A percentile compares a stretch with the other conserved stretches of the same genome.
Conservation (phyloP, 345 rosid genomes). For the Salix koriyanagi region DNA sequence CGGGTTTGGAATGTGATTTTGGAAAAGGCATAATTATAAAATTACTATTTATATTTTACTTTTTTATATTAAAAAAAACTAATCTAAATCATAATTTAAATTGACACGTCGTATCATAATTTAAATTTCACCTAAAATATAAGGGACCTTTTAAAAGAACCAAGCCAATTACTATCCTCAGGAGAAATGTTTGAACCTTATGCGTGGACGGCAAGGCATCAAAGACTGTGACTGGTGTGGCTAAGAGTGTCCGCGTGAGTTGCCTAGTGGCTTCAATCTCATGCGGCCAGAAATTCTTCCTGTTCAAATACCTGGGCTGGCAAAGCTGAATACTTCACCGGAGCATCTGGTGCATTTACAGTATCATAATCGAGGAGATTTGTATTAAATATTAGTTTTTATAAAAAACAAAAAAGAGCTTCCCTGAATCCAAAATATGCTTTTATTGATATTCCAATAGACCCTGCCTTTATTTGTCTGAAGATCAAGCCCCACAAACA, state of each 20-base stretch:
- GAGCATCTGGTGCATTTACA: constrained; percentile 45
- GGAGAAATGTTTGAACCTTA: constrained; percentile 58
- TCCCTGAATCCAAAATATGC: not conserved
- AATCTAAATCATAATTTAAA: too few relatives aligned
- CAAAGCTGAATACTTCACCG: constrained; percentile 43
- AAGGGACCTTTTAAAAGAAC: constrained; percentile 36
- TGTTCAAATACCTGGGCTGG: constrained; percentile 50
- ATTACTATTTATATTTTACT: too few relatives aligned
- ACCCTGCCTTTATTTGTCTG: not conserved
- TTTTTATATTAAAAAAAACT: too few relatives aligned
- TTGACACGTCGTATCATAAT: too few relatives aligned
- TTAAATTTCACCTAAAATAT: too few relatives aligned
- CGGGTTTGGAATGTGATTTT: too few relatives aligned
- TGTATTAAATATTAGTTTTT: not conserved
- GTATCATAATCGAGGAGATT: constrained; percentile 18
- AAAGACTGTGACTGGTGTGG: too few relatives aligned
- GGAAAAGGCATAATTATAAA: too few relatives aligned
- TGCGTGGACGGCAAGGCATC: constrained; percentile 47
- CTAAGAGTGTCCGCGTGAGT: too few relatives aligned
- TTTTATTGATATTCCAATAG: not conserved
- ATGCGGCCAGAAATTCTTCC: constrained; percentile 61
- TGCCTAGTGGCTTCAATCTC: not conserved
- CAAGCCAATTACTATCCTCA: constrained; percentile 45
- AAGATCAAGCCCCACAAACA: not conserved
- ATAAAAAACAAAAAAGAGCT: not conserved